phyloP scores from a whole-genome alignment of 1,139 yeast species.

The Yamadazyma triangularis region DNA sequence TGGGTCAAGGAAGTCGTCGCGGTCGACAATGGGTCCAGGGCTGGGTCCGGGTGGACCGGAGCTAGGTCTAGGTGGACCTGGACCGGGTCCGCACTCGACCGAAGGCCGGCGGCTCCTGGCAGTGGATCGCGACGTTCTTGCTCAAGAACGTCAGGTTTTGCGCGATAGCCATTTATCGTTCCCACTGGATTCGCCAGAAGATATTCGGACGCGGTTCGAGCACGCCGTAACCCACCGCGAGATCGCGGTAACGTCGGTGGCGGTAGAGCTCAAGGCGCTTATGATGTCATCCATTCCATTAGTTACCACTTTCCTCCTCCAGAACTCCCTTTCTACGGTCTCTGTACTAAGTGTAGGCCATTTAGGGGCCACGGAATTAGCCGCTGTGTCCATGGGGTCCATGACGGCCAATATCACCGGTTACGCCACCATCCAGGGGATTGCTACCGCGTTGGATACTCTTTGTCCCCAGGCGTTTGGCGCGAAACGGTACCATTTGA shows the following conservation, averaged over 20 bases:
- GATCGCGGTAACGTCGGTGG: slow-evolving; percentile 21
- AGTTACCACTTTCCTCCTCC: slow-evolving; percentile 49
- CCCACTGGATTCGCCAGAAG: slow-evolving; percentile 17
- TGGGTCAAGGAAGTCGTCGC: no score
- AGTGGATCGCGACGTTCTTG: no score
- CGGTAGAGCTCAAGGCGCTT: slow-evolving; percentile 37
- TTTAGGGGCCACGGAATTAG: slow-evolving; percentile 53
- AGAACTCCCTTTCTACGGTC: slow-evolving; percentile 53
- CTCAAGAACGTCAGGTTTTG: no score
- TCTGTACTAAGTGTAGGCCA: slow-evolving; percentile 59
- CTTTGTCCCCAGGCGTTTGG: slow-evolving; percentile 61
- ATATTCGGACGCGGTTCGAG: slow-evolving; percentile 32
- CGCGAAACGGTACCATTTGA: slow-evolving; percentile 47
- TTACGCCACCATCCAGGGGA: slow-evolving; percentile 54
- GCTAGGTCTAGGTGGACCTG: slow-evolving; percentile 27
- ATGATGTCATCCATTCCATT: slow-evolving; percentile 46
- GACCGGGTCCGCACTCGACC: no score
- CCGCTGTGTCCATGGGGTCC: slow-evolving; percentile 60
- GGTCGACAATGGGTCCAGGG: slow-evolving; percentile 1
- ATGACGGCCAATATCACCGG: slow-evolving; percentile 61
- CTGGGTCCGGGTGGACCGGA: slow-evolving; percentile 6
- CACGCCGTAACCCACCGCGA: slow-evolving; percentile 28
- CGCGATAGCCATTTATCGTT: no score
- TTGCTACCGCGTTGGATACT: slow-evolving; percentile 56
- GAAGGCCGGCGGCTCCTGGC: no score